Evolutionary conservation across 192 early-diverging fungal species (phyloP), one percentile per base, ranked within the genome.

Genomic region (Mortierella alpina): DNA sequence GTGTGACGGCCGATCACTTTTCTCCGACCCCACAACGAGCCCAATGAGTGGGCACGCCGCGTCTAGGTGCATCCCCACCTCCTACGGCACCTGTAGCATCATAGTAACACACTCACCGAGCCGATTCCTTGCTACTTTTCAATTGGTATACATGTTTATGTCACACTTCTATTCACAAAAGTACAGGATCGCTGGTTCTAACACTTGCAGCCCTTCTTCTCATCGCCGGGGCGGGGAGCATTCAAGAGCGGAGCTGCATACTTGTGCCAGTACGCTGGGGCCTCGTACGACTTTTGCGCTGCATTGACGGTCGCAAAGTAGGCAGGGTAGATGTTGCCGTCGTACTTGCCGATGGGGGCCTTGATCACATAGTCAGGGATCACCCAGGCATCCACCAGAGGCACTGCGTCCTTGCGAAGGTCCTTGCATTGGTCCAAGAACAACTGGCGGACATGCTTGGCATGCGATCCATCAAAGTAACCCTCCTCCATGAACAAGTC

Each of bases 341-440:
- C 89, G 52, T 85, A 87, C 57, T 72, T 87, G 53, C 85, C 89
- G 63, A 90, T 85, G 46, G 89, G 89, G 11, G 87, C 86, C 79
- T 90, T 87, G 57, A 89, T 14, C 8, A 90, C 57, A 75, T 83
- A 90, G 56, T 90, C 89, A 47, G 89, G 86, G 44, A 83, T 78
- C 20, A 75, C 84, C 76, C 85, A 90, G n/a, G 83, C 84, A 64
- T 90, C 89, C 4, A 85, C 82, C 5, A 90, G 65, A 14, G 86
- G 83, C 46, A 90, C 83, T 7, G 82, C 85, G 66, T 89, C 76
- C 57, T 75, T 68, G 51, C 89, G 79, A n/a, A 86, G 55, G 8
- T 82, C 82, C 71, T 73, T 80, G 62, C 84, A 88, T 23, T 73
- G 67, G 18, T 83, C 67, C 50, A 83, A 77, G 77, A 84, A 82